Percentiles rank a stretch among this genome's conserved stretches.
phyloP scores from a whole-genome alignment of 148 eudicot genomes.

The Vaccinium macrocarpon region DNA sequence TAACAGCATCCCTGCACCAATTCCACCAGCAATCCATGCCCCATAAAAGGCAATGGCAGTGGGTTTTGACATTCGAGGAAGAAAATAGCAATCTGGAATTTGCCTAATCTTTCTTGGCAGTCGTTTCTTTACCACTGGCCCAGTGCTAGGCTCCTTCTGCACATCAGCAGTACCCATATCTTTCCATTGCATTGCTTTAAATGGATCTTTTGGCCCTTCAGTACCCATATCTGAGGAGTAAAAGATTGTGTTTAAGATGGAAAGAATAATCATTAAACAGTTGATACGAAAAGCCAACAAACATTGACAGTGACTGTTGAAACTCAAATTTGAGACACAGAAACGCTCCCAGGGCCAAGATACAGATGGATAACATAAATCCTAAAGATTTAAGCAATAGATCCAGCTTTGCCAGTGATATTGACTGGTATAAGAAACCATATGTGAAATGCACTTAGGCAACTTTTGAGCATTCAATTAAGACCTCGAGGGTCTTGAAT shows the following conservation, averaged over 20 bases:
- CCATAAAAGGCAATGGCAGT: constrained; percentile 56
- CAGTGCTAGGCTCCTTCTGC: constrained; percentile 27
- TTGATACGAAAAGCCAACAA: neutral
- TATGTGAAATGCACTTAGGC: neutral
- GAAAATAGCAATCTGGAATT: constrained; percentile 67
- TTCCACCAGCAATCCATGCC: constrained; percentile 58
- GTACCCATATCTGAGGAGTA: constrained; percentile 31
- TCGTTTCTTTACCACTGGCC: constrained; percentile 46
- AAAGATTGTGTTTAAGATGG: neutral
- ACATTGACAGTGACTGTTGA: neutral
- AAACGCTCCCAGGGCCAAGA: neutral
- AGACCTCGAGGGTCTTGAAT: neutral
- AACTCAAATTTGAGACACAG: neutral
- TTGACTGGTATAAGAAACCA: neutral
- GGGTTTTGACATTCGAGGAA: constrained; percentile 60
- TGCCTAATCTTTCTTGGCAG: constrained; percentile 47
- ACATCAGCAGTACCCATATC: constrained; percentile 29
- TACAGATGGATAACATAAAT: neutral
- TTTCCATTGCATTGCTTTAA: constrained; percentile 61
- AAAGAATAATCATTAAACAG: neutral
- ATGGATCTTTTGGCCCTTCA: constrained; percentile 49
- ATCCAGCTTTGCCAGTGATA: neutral
- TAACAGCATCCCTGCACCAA: constrained; percentile 71
- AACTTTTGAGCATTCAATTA: neutral
- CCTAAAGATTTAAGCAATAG: neutral